Conservation (phyloP, 129 eudicot species). For the Centrapalus pauciflorus region DNA sequence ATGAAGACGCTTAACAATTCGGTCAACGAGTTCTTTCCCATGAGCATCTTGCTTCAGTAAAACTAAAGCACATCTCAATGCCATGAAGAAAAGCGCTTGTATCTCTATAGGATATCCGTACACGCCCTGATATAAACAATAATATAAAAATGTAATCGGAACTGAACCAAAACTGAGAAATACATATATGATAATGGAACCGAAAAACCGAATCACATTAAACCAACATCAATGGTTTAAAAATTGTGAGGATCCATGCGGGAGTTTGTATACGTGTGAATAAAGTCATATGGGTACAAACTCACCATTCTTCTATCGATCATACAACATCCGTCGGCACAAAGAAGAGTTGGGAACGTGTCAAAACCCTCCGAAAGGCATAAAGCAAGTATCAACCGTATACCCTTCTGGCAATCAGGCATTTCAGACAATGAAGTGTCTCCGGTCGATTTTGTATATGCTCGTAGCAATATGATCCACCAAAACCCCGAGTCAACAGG, state of each 20-base stretch:
- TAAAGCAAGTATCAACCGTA: slow-evolving; percentile 80
- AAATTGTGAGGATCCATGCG: too few species aligned
- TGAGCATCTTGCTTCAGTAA: slow-evolving; percentile 78
- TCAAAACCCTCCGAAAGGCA: slow-evolving; percentile 97
- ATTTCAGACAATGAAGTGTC: slow-evolving; percentile 82
- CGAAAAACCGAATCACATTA: too few species aligned
- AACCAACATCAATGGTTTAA: too few species aligned
- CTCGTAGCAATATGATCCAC: slow-evolving; percentile 94
- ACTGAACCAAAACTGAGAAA: too few species aligned
- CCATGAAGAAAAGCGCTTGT: slow-evolving; percentile 96
- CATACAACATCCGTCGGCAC: slow-evolving; percentile 99
- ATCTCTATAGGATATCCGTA: slow-evolving; percentile 96
- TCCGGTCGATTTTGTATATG: slow-evolving; percentile 89
- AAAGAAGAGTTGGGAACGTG: slow-evolving; percentile 96
- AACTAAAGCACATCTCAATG: slow-evolving; percentile 72
- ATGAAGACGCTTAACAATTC: slow-evolving; percentile 80
- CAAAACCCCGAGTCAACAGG: slow-evolving; percentile 96
- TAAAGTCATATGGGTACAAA: not conserved
- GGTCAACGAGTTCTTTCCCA: slow-evolving; percentile 73
- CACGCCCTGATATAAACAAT: slow-evolving; percentile 54
- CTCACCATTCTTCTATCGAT: slow-evolving; percentile 97
- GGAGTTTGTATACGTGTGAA: not conserved
- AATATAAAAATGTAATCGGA: too few species aligned
- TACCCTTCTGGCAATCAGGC: slow-evolving; percentile 97
- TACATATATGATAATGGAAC: too few species aligned